These are phyloP conservation scores for Fusarium foetens DNA, from an alignment of 2,329 filamentous ascomycete genomes.

Conservation along the genomic window DNA sequence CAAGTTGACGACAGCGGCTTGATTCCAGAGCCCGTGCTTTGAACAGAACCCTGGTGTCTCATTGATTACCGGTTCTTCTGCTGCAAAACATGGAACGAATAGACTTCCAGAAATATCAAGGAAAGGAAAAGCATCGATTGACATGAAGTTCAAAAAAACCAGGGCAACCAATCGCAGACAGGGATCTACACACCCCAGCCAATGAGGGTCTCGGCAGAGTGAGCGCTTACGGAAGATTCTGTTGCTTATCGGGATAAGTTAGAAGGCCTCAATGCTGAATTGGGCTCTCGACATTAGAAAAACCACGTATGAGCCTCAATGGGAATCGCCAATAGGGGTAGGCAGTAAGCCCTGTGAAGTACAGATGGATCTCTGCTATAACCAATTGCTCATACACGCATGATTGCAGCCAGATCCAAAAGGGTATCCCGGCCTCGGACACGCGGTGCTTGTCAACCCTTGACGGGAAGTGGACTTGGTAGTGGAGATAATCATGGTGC, in stretches of 20 bases:
- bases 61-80: conserved; percentile 3
- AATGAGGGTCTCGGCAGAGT: conserved; percentile 27
- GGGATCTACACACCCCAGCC: conserved; percentile 20
- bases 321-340: not conserved
- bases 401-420: conserved; percentile 12
- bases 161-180: conserved; percentile 41
- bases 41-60: not conserved
- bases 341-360: conserved; percentile 5
- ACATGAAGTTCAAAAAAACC: conserved; percentile 23
- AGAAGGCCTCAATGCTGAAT: conserved; percentile 26
- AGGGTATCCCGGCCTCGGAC: conserved; percentile 27
- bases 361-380: not conserved
- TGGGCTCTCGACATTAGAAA: not conserved
- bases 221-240: conserved; percentile 10
- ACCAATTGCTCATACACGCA: conserved; percentile 2
- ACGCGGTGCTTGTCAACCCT: conserved; percentile 17
- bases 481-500: conserved; percentile 19
- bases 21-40: conserved; percentile 6
- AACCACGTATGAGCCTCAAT: conserved; percentile 7
- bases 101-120: conserved; percentile 5
- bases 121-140: conserved; percentile 1
- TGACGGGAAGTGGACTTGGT: conserved; percentile 23
- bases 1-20: conserved; percentile 20
- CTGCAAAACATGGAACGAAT: not conserved
- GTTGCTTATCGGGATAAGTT: conserved; percentile 7